Conservation (phyloP, 1,284 basidiomycete genomes). For the Rhodotorula sp. region DNA sequence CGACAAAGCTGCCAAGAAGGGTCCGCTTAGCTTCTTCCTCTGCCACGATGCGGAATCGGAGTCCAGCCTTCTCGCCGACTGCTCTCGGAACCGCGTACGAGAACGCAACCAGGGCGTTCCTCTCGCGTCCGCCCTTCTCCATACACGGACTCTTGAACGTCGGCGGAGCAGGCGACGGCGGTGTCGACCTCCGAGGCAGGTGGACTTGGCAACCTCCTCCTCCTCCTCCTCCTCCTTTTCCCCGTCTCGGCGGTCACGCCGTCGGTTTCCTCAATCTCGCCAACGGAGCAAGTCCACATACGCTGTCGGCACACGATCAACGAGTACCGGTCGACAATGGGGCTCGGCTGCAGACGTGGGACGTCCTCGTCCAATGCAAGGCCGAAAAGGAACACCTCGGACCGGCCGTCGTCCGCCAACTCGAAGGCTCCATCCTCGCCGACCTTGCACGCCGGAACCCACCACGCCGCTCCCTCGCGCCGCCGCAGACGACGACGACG, state of each 20-base stretch:
- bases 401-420: slow-evolving; percentile 32
- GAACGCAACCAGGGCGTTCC: slow-evolving; percentile 1
- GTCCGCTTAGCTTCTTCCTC: neutral
- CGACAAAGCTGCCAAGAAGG: no score
- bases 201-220: slow-evolving; percentile 1
- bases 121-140: slow-evolving; percentile 5
- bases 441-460: neutral
- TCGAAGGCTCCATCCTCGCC: slow-evolving; percentile 28
- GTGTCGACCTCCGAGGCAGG: slow-evolving; percentile 33
- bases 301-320: no score
- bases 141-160: slow-evolving; percentile 8
- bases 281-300: neutral
- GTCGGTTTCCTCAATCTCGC: no score
- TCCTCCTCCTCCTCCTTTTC: no score
- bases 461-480: neutral
- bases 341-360: neutral
- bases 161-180: slow-evolving; percentile 35
- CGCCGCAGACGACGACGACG: neutral
- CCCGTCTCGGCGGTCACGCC: neutral
- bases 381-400: slow-evolving; percentile 17
- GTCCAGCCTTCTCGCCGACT: slow-evolving; percentile 1
- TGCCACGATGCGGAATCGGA: neutral
- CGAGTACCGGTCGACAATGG: no score
- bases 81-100: slow-evolving; percentile 32
- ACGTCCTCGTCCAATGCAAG: slow-evolving; percentile 39